These are phyloP conservation scores for Chernovozyma sophiae-reginae DNA, from an alignment of 1,139 yeast genomes.

Conservation along the genomic window DNA sequence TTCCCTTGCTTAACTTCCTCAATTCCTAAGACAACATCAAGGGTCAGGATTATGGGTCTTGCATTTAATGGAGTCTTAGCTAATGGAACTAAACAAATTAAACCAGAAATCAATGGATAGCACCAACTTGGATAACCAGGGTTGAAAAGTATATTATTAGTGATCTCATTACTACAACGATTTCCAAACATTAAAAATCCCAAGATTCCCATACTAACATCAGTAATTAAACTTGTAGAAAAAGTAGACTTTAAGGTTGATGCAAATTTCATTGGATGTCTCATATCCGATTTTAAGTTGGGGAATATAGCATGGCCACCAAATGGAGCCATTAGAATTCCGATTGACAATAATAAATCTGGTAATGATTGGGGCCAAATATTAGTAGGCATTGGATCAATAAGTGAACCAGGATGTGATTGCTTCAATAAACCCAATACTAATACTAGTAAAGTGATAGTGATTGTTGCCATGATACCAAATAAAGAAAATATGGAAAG, in stretches of 20 bases:
- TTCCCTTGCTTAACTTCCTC: constrained; percentile 6
- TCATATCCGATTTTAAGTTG: constrained; percentile 53
- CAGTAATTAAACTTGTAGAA: constrained; percentile 65
- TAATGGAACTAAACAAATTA: constrained; percentile 78
- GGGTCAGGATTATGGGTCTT: constrained; percentile 76
- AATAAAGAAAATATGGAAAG: constrained; percentile 42
- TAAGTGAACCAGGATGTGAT: constrained; percentile 40
- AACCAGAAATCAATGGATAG: constrained; percentile 57
- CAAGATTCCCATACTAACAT: constrained; percentile 68
- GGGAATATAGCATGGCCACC: constrained; percentile 65
- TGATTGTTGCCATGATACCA: constrained; percentile 43
- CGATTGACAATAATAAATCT: constrained; percentile 47
- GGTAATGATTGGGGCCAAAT: constrained; percentile 40
- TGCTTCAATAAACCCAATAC: constrained; percentile 38
- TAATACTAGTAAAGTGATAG: constrained; percentile 38
- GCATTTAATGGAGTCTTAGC: constrained; percentile 88
- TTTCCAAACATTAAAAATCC: constrained; percentile 90
- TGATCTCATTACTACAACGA: constrained; percentile 72
- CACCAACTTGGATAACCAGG: constrained; percentile 71
- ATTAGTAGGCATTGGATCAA: constrained; percentile 42
- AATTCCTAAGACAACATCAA: constrained; percentile 30
- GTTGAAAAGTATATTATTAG: constrained; percentile 67
- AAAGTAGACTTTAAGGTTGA: constrained; percentile 42
- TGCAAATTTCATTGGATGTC: constrained; percentile 48
- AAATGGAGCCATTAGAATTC: constrained; percentile 58